These are phyloP conservation scores for Coniochaeta pulveracea DNA, from an alignment of 2,329 filamentous ascomycete species.

Conservation along the genomic window DNA sequence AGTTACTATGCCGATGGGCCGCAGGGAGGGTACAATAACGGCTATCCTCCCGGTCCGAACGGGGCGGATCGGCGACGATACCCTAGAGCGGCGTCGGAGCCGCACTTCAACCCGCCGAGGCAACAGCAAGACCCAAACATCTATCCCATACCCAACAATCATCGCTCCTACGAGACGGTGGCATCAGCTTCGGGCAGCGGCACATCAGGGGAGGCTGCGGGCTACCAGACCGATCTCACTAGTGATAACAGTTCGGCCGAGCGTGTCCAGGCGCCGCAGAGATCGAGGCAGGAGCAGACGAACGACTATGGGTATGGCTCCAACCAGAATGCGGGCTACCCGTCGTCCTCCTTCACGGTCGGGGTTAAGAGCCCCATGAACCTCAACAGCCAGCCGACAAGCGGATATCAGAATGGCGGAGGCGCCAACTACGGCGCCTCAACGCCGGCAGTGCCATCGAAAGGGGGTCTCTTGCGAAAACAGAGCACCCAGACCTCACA, in stretches of 20 bases:
- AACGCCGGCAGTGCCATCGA: conserved; percentile 22
- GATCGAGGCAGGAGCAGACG: conserved; percentile 35
- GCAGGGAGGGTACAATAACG: conserved; percentile 23
- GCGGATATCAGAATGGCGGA: conserved; percentile 11
- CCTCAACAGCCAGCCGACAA: conserved; percentile 8
- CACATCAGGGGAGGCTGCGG: conserved; percentile 60
- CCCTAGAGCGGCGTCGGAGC: conserved; percentile 35
- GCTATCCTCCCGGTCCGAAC: conserved; percentile 18
- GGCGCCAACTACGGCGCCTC: conserved; percentile 8
- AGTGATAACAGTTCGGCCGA: conserved; percentile 91
- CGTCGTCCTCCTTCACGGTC: conserved; percentile 26
- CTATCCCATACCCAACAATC: conserved; percentile 50
- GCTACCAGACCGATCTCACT: conserved; percentile 72
- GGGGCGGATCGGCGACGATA: conserved; percentile 17
- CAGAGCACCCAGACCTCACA: conserved; percentile 8
- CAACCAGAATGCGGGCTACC: conserved; percentile 29
- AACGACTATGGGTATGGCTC: conserved; percentile 58
- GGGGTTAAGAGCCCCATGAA: conserved; percentile 10
- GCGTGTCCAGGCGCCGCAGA: conserved; percentile 47
- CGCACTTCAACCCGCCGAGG: conserved; percentile 24
- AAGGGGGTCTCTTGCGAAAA: conserved; percentile 17
- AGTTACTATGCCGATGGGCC: conserved; percentile 28
- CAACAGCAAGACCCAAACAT: conserved; percentile 30
- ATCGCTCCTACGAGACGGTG: conserved; percentile 79
- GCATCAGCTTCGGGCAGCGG: conserved; percentile 66